phyloP scores from a whole-genome alignment of 306 rosid genomes.

The Begonia masoniana region DNA sequence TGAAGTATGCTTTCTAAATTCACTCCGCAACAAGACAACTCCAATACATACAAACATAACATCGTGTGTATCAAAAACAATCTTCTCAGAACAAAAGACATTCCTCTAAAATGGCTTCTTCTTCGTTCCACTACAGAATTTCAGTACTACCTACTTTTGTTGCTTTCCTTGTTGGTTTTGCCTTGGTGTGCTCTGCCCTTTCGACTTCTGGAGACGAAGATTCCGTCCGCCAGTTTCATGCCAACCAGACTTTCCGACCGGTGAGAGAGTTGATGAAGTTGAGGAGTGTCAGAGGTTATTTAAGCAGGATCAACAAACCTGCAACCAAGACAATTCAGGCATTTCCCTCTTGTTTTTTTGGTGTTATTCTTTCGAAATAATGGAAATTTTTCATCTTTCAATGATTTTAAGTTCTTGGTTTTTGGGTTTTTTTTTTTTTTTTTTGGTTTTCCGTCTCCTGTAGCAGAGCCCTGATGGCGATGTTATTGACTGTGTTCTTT shows the following conservation, averaged over 20 bases:
- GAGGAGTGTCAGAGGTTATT: constrained; percentile 37
- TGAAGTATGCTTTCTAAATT: constrained; percentile 20
- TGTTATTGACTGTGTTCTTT: constrained; percentile 67
- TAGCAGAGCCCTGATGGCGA: constrained; percentile 58
- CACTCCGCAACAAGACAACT: constrained; percentile 54
- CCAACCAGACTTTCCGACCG: constrained; percentile 54
- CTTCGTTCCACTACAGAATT: constrained; percentile 14
- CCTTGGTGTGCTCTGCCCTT: constrained; percentile 37
- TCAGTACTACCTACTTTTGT: constrained; percentile 31
- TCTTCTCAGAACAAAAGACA: constrained; percentile 22
- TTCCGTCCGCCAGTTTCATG: constrained; percentile 20
- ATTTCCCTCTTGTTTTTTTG: constrained; percentile 10
- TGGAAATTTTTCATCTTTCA: constrained; percentile 6
- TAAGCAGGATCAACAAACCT: constrained; percentile 66
- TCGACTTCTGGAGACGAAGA: constrained; percentile 26
- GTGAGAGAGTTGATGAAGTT: constrained; percentile 39
- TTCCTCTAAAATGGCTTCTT: constrained; percentile 36
- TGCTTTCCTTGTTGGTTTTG: constrained; percentile 36
- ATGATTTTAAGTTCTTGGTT: not conserved
- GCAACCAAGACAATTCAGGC: constrained; percentile 75
- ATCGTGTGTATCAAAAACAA: constrained; percentile 23
- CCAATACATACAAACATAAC: constrained; percentile 44
- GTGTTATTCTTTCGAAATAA: not conserved
- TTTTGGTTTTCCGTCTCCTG: not conserved
- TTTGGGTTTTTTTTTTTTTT: too few species aligned